phyloP scores from a whole-genome alignment of 352 stramenopile genomes.

The Globisporangium nodosum region DNA sequence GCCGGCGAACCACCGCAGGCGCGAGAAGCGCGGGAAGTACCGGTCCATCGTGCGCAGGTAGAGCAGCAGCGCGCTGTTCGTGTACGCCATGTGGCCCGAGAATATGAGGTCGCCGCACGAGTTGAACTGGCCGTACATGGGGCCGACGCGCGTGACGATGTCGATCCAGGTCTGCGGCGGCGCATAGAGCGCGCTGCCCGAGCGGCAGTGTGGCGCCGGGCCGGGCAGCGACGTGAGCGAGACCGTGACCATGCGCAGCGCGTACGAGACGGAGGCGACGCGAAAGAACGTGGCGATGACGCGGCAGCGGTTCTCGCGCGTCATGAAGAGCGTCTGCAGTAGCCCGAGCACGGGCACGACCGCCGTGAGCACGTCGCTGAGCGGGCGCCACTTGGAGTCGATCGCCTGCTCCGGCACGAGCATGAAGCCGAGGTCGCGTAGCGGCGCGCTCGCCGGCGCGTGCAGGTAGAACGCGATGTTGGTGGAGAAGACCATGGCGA shows the following conservation, averaged over 20 bases:
- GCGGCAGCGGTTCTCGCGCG: conserved; percentile 37
- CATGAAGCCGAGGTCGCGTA: conserved; percentile 72
- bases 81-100: conserved; percentile 75
- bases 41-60: conserved; percentile 61
- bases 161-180: conserved; percentile 64
- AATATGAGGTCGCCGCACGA: conserved; percentile 77
- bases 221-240: conserved; percentile 64
- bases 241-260: conserved; percentile 58
- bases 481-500: conserved; percentile 60
- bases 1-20: conserved; percentile 46
- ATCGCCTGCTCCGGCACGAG: conserved; percentile 58
- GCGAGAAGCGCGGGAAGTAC: conserved; percentile 40
- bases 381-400: conserved; percentile 48
- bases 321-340: conserved; percentile 43
- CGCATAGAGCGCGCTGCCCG: conserved; percentile 41
- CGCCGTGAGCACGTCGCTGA: conserved; percentile 64
- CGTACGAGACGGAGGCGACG: conserved; percentile 62
- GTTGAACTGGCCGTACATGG: conserved; percentile 71
- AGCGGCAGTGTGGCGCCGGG: conserved; percentile 58
- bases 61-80: conserved; percentile 55
- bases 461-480: conserved; percentile 77
- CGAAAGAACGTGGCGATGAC: conserved; percentile 63
- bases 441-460: conserved; percentile 39
- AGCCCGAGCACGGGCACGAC: conserved; percentile 53
- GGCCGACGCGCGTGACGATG: conserved; percentile 59